Conservation (phyloP, 225 moss, liverwort and hornwort genomes). For the Anthoceros angustus region DNA sequence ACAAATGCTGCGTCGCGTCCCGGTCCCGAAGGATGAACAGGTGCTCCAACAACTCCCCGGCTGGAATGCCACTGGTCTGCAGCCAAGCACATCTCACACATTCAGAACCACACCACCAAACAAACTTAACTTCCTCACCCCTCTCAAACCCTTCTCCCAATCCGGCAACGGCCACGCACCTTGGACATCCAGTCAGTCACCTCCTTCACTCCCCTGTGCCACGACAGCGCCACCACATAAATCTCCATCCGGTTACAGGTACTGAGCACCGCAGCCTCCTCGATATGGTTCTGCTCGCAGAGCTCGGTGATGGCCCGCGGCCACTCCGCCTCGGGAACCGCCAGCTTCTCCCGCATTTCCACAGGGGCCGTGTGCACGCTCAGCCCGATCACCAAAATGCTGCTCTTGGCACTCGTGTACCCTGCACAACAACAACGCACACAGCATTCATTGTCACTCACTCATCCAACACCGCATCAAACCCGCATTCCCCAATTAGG, state of each 20-base stretch:
- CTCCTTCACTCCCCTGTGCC: constrained; percentile 53
- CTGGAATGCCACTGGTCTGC: constrained; percentile 45
- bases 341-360: constrained; percentile 60
- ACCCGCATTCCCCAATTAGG: not conserved
- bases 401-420: constrained; percentile 75
- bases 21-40: constrained; percentile 40
- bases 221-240: constrained; percentile 47
- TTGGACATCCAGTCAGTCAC: constrained; percentile 66
- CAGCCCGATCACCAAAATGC: constrained; percentile 73
- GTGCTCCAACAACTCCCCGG: constrained; percentile 37
- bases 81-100: not conserved
- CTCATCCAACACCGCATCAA: not conserved
- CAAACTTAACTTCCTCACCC: not conserved
- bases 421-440: constrained; percentile 24
- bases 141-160: not conserved
- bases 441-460: not conserved
- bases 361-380: constrained; percentile 76
- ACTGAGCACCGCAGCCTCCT: constrained; percentile 47
- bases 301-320: constrained; percentile 50
- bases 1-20: constrained; percentile 49
- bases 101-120: not conserved
- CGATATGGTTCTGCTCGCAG: constrained; percentile 34
- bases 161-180: constrained; percentile 12
- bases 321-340: constrained; percentile 45
- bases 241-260: constrained; percentile 54